Evolutionary conservation across 371 early-diverging fungal genomes (phyloP), one percentile per base, ranked within the genome.

Genomic region (Cokeromyces recurvatus): DNA sequence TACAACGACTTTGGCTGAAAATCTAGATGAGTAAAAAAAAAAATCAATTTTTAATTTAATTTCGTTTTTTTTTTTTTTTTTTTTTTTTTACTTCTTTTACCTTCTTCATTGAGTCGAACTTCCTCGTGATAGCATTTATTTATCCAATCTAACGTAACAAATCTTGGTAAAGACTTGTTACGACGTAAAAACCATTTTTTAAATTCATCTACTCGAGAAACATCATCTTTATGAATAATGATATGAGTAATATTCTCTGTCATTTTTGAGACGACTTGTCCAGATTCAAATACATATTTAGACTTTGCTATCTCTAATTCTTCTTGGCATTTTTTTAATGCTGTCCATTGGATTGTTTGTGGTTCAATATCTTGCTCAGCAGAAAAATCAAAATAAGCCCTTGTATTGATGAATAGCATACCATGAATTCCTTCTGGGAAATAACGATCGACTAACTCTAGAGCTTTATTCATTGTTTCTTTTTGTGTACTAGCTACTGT

Each of bases 221-320:
- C 25, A 31, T 60, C 42, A 23, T 53, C 23, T 16, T 45, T 32
- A 41, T 64, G 57, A 16, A 66, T 21, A 0, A 74, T 21, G 8
- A 74, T 59, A 52, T 70, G 70, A 4, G 74, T 70, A 2, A 74
- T 49, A 10, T 48, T 38, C 21, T 55, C 44, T 1, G 22, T 14
- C 1, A 48, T 42, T n/a, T 40, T 20, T 4, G 29, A 10, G 5
- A 32, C 15, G 4, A 59, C 21, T 3, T 20, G 19, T 0, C 64
- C 74, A 8, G 63, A 65, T 34, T 58, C 53, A 38, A 62, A 66
- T 17, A 47, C 45, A 17, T 64, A 46, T 9, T 42, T 32, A 9
- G 24, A 3, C 15, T 40, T 37, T 6, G 48, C 37, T 17, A 56
- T 14, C 0, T 37, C 34, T 4, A 68, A n/a, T 1, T 52, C 40